These are phyloP conservation scores for Malus asiatica DNA, from an alignment of 306 rosid genomes.

Conservation along the genomic window DNA sequence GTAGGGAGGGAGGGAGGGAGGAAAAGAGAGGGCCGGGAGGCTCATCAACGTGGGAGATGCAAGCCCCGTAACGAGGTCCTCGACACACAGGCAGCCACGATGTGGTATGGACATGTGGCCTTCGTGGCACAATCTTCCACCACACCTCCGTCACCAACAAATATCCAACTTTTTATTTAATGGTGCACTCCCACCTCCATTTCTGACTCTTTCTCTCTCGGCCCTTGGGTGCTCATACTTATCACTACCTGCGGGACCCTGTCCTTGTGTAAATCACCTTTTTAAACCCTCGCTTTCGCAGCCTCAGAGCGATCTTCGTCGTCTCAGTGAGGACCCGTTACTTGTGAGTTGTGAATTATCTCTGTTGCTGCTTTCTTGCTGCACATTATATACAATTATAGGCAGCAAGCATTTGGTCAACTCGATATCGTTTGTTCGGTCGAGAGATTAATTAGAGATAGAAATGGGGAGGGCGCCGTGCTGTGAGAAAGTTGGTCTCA, in stretches of 20 bases:
- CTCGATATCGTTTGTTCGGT: not conserved
- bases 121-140: constrained; percentile 61
- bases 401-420: not conserved
- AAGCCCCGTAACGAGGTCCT: constrained; percentile 20
- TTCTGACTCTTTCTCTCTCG: not conserved
- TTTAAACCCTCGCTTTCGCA: not conserved
- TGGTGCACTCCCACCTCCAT: not conserved
- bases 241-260: not conserved
- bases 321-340: not conserved
- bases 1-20: not conserved
- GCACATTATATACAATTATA: not conserved
- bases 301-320: not conserved
- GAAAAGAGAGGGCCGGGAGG: not conserved
- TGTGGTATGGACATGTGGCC: not conserved
- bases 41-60: constrained; percentile 48
- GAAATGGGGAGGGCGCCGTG: constrained; percentile 86
- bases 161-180: not conserved
- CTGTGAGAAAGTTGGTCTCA: constrained; percentile 78
- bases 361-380: not conserved
- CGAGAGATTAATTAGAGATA: not conserved
- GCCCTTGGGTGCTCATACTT: not conserved
- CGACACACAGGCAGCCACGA: constrained; percentile 66
- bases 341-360: not conserved
- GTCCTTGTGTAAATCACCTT: not conserved
- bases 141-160: constrained; percentile 18